Conservation (phyloP, 1,284 basidiomycete species). For the Fomitopsis pinicola region DNA sequence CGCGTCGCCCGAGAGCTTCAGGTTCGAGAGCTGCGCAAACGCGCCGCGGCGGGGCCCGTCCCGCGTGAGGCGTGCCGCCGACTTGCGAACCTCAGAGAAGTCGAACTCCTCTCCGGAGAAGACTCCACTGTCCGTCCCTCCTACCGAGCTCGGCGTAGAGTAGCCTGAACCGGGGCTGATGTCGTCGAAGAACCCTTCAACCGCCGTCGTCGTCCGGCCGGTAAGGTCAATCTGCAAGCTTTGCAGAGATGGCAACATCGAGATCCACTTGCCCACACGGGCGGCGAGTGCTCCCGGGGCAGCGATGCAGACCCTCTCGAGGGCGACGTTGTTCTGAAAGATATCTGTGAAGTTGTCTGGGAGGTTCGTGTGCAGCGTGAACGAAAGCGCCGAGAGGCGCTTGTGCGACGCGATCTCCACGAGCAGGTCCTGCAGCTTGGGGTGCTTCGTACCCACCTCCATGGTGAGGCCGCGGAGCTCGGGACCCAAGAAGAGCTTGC, state of each 20-base stretch:
- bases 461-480: constrained; percentile 54
- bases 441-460: constrained; percentile 53
- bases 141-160: constrained; percentile 61
- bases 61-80: constrained; percentile 53
- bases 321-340: constrained; percentile 48
- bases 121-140: constrained; percentile 67
- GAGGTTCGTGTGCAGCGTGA: constrained; percentile 61
- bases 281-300: constrained; percentile 68
- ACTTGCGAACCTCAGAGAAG: constrained; percentile 66
- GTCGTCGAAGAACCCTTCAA: constrained; percentile 75
- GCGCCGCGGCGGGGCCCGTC: constrained; percentile 39
- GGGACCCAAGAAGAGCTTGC: constrained; percentile 58
- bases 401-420: constrained; percentile 56
- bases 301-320: constrained; percentile 60
- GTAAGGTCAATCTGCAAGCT: constrained; percentile 67
- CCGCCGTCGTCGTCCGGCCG: constrained; percentile 56
- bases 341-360: constrained; percentile 67
- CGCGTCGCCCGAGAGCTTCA: constrained; percentile 65
- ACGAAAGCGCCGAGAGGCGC: constrained; percentile 58
- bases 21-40: constrained; percentile 52
- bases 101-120: constrained; percentile 72
- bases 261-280: constrained; percentile 64
- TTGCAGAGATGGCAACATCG: constrained; percentile 53
- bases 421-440: constrained; percentile 58
- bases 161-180: constrained; percentile 57